These are phyloP conservation scores for Rhizopogon sp. DNA, from an alignment of 768 basidiomycete species.

Conservation along the genomic window DNA sequence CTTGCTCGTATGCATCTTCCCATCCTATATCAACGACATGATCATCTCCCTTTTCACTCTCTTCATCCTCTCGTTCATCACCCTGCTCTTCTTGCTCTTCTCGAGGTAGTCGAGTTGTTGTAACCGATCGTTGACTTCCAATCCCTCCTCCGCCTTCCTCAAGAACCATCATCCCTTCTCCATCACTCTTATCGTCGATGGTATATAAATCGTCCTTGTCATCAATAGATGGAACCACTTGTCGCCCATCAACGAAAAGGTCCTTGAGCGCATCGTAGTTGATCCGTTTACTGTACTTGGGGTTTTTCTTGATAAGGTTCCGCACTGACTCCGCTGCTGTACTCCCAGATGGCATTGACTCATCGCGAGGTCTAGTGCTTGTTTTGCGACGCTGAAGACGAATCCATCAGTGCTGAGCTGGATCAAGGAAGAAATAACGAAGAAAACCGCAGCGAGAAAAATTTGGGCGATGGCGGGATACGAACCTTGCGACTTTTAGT, in stretches of 20 bases:
- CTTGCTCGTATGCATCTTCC: conserved; percentile 67
- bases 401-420: conserved; percentile 5
- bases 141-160: conserved; percentile 35
- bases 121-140: conserved; percentile 29
- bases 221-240: conserved; percentile 23
- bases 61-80: conserved; percentile 20
- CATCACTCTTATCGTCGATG: conserved; percentile 44
- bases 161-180: conserved; percentile 30
- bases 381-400: conserved; percentile 62
- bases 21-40: conserved; percentile 30
- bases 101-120: conserved; percentile 5
- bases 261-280: conserved; percentile 88
- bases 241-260: conserved; percentile 51
- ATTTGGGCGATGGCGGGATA: conserved; percentile 33
- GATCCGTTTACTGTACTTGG: conserved; percentile 87
- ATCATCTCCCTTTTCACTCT: conserved; percentile 36
- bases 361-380: conserved; percentile 62
- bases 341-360: conserved; percentile 46
- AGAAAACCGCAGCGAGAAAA: conserved; percentile 16
- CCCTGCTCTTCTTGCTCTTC: conserved; percentile 11
- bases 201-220: conserved; percentile 49
- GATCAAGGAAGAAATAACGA: background rate
- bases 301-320: conserved; percentile 73
- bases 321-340: conserved; percentile 30
- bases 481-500: conserved; percentile 78